These are phyloP conservation scores for Pueraria montana DNA, from an alignment of 306 rosid genomes.

Conservation along the genomic window DNA sequence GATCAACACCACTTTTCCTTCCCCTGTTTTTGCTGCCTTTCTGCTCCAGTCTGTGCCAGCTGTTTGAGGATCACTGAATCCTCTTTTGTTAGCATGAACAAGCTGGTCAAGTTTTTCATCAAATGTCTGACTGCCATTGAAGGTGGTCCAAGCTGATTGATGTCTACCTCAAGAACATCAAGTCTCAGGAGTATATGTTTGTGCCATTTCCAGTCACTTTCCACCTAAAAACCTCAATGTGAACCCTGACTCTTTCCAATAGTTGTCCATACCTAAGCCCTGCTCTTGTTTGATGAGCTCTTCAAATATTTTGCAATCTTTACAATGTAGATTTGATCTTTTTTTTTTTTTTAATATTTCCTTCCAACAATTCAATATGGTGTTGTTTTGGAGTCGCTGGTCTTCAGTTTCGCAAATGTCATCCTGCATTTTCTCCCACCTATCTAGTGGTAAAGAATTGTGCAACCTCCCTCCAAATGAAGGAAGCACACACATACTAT, in stretches of 20 bases:
- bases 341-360: background rate
- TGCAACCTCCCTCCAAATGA: conserved; percentile 10
- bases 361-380: conserved; percentile 3
- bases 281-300: conserved; percentile 12
- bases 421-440: background rate
- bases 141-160: too few relatives aligned
- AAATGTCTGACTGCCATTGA: background rate
- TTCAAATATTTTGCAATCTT: background rate
- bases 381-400: conserved; percentile 10
- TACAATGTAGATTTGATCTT: background rate
- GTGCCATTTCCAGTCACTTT: background rate
- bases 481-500: background rate
- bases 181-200: conserved; percentile 6
- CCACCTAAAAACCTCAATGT: conserved; percentile 6
- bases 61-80: background rate
- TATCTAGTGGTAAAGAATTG: conserved; percentile 12
- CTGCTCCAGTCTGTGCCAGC: conserved; percentile 13
- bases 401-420: conserved; percentile 1
- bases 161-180: background rate
- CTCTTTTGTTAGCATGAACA: background rate
- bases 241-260: background rate
- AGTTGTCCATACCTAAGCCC: background rate
- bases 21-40: conserved; percentile 17
- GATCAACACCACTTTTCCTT: background rate
- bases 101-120: conserved; percentile 7